Conservation (phyloP, 352 stramenopile species). For the Globisporangium okanoganense region DNA sequence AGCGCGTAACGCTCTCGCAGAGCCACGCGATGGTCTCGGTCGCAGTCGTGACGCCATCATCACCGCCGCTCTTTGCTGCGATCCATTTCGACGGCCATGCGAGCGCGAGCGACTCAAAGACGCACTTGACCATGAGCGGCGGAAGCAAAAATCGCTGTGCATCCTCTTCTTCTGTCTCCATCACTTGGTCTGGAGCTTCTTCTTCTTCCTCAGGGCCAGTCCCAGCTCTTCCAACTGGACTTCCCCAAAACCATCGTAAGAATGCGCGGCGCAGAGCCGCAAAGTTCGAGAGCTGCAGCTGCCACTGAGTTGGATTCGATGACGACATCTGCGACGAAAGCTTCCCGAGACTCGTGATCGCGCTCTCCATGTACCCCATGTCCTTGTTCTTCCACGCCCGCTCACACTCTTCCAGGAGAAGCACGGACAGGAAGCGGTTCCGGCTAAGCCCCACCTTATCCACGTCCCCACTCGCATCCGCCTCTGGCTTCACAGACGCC, state of each 20-base stretch:
- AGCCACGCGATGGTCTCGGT: conserved; percentile 51
- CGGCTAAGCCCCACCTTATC: background rate
- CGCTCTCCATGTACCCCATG: conserved; percentile 68
- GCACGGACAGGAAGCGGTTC: background rate
- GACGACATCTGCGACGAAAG: conserved; percentile 33
- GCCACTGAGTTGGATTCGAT: conserved; percentile 6
- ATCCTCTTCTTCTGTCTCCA: background rate
- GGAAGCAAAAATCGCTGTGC: conserved; percentile 22
- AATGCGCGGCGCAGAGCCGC: conserved; percentile 31
- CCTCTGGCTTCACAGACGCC: conserved; percentile 20
- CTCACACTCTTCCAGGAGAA: conserved; percentile 58
- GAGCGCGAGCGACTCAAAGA: conserved; percentile 58
- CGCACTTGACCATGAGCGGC: conserved; percentile 67
- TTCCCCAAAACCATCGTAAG: conserved; percentile 25
- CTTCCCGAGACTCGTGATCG: conserved; percentile 43
- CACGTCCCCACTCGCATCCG: conserved; percentile 20
- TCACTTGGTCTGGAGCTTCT: background rate
- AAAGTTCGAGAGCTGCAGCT: conserved; percentile 38
- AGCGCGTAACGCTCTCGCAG: conserved; percentile 26
- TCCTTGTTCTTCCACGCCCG: conserved; percentile 63
- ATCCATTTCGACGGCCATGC: conserved; percentile 34
- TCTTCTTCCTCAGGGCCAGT: conserved; percentile 3
- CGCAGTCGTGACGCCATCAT: conserved; percentile 9
- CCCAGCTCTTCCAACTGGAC: too few species aligned
- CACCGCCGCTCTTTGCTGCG: background rate